A percentile compares a stretch with the other conserved stretches of the same genome.
Evolutionary conservation across 805 yeast species (phyloP).

Genomic region (Suhomyces prunicola): DNA sequence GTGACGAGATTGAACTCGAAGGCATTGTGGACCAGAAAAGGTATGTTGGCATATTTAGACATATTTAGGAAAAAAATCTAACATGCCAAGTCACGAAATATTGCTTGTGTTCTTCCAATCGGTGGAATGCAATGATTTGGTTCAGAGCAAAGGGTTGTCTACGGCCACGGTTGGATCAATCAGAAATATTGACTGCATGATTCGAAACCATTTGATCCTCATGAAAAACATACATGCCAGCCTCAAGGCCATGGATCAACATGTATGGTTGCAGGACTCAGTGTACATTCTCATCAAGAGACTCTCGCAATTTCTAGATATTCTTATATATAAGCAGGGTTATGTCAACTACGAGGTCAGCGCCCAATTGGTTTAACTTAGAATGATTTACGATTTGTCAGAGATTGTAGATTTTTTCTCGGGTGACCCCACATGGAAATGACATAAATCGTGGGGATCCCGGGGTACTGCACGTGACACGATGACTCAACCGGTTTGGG

Average conservation of each 20-base stretch:
- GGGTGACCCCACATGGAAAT: neutral
- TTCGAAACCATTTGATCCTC: neutral
- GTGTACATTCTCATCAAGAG: neutral
- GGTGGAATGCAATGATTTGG: neutral
- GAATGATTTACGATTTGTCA: neutral
- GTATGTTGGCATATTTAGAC: neutral
- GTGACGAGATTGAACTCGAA: neutral
- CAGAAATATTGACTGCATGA: neutral
- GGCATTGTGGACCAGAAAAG: neutral
- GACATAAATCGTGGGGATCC: neutral
- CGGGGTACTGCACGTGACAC: neutral
- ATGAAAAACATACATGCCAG: neutral
- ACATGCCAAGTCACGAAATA: neutral
- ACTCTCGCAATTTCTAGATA: neutral
- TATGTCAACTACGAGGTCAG: slow-evolving; percentile 1
- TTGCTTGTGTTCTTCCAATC: neutral
- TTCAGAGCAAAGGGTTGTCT: neutral
- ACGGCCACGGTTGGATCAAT: neutral
- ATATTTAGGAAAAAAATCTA: neutral
- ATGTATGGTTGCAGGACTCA: neutral
- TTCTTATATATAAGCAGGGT: neutral
- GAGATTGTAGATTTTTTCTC: neutral
- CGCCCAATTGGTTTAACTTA: neutral
- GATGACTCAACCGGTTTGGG: neutral
- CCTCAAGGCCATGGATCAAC: neutral